phyloP scores from a whole-genome alignment of 2,329 filamentous ascomycete genomes.

The Harringtonia lauricola region DNA sequence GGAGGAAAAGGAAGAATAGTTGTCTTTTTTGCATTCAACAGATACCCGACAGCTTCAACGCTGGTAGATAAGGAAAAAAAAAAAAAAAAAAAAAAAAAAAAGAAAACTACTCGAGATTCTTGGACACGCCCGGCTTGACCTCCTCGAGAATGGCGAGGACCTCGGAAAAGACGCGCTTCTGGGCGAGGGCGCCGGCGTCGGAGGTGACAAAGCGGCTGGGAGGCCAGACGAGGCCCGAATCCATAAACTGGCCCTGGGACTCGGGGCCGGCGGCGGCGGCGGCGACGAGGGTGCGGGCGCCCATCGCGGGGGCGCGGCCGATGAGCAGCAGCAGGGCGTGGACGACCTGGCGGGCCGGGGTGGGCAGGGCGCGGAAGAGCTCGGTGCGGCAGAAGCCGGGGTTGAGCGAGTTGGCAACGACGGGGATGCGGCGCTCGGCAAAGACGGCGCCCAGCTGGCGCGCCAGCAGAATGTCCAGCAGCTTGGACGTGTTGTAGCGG shows the following conservation, averaged over 20 bases:
- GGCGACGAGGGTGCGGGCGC: conserved; percentile 26
- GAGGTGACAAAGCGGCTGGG: conserved; percentile 22
- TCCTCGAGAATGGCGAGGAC: conserved; percentile 28
- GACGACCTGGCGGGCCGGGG: conserved; percentile 16
- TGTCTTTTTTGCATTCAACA: background rate
- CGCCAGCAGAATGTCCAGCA: conserved; percentile 20
- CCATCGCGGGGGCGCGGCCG: conserved; percentile 26
- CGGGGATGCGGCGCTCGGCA: conserved; percentile 17
- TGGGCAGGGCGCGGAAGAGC: conserved; percentile 23
- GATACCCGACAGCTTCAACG: background rate
- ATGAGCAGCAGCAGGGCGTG: conserved; percentile 13
- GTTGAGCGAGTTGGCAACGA: conserved; percentile 27
- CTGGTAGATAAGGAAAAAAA: background rate
- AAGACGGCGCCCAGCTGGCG: conserved; percentile 23
- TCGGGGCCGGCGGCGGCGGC: conserved; percentile 25
- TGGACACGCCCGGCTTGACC: conserved; percentile 27
- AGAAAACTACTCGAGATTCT: conserved; percentile 12
- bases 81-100: background rate
- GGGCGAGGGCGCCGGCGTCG: conserved; percentile 23
- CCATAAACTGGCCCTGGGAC: conserved; percentile 30
- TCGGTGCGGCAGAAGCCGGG: conserved; percentile 29
- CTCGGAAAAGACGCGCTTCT: conserved; percentile 29
- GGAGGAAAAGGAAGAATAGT: conserved; percentile 4
- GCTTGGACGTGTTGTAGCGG: conserved; percentile 24
- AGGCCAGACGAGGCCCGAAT: conserved; percentile 18